Conservation (phyloP, 495 filamentous ascomycete species). For the Staphylotrichum longicolle region DNA sequence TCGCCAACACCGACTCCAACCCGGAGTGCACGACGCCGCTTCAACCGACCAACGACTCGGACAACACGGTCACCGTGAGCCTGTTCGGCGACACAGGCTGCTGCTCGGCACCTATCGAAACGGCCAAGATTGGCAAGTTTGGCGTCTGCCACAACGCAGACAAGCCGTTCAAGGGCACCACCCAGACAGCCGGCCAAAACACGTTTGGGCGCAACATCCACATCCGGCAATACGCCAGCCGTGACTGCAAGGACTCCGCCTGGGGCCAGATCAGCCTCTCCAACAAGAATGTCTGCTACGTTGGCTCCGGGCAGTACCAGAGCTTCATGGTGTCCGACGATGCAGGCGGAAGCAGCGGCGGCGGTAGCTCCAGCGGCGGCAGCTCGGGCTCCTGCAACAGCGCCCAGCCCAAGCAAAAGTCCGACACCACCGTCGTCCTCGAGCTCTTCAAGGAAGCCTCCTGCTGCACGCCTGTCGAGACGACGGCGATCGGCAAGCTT, state of each 20-base stretch:
- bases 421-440: not conserved
- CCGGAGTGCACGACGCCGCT: not conserved
- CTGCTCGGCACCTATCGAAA: not conserved
- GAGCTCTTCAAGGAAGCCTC: not conserved
- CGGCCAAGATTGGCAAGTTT: conserved; percentile 1
- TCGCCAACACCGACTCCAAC: not conserved
- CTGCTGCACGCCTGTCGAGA: conserved; percentile 3
- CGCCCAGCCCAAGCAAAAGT: not conserved
- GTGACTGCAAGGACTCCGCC: not conserved
- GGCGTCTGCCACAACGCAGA: not conserved
- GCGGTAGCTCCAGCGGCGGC: not conserved
- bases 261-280: not conserved
- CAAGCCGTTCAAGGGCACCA: not conserved
- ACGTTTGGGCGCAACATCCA: conserved; percentile 1
- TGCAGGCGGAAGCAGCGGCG: not conserved
- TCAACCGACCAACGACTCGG: not conserved
- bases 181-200: not conserved
- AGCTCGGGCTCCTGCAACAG: not conserved
- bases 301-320: not conserved
- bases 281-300: not conserved
- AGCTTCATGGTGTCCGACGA: conserved; percentile 1
- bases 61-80: not conserved
- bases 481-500: not conserved
- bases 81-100: not conserved
- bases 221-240: not conserved